Evolutionary conservation across 2,329 filamentous ascomycete species (phyloP).

Genomic region (Pseudocercospora crystallina): DNA sequence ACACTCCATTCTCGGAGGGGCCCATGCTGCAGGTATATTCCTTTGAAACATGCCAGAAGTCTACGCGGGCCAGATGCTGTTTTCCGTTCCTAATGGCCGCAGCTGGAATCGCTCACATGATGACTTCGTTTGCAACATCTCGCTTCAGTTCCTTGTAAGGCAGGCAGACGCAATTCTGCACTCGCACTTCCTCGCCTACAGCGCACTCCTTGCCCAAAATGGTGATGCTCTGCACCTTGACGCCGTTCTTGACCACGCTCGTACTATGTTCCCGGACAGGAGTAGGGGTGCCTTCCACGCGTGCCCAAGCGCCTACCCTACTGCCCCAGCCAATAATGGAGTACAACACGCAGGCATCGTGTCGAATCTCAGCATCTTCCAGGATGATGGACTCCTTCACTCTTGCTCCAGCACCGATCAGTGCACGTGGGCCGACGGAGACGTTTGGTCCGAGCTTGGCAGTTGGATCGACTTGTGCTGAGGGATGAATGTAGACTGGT

Average conservation of each 20-base stretch:
- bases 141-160: slow-evolving; percentile 98
- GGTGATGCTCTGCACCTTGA: slow-evolving; percentile 98
- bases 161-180: slow-evolving; percentile 97
- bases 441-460: slow-evolving; percentile 97
- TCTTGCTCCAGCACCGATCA: slow-evolving; percentile 81
- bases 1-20: too few species aligned
- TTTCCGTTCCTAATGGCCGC: too few species aligned
- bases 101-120: slow-evolving; percentile 63
- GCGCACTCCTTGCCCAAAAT: slow-evolving; percentile 95
- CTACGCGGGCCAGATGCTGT: too few species aligned
- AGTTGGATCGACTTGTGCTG: slow-evolving; percentile 84
- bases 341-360: slow-evolving; percentile 93
- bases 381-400: slow-evolving; percentile 96
- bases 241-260: slow-evolving; percentile 93
- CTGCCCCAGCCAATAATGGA: slow-evolving; percentile 97
- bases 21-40: too few species aligned
- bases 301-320: slow-evolving; percentile 94
- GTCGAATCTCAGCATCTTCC: slow-evolving; percentile 92
- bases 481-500: slow-evolving; percentile 93
- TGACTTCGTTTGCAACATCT: slow-evolving; percentile 82
- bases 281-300: slow-evolving; percentile 92
- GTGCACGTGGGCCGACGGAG: slow-evolving; percentile 85
- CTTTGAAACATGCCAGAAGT: too few species aligned
- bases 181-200: slow-evolving; percentile 89
- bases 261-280: slow-evolving; percentile 85